Percentiles rank a stretch among this genome's conserved stretches.
Evolutionary conservation across 1,284 basidiomycete genomes (phyloP).

Genomic region (Stereum hirsutum): DNA sequence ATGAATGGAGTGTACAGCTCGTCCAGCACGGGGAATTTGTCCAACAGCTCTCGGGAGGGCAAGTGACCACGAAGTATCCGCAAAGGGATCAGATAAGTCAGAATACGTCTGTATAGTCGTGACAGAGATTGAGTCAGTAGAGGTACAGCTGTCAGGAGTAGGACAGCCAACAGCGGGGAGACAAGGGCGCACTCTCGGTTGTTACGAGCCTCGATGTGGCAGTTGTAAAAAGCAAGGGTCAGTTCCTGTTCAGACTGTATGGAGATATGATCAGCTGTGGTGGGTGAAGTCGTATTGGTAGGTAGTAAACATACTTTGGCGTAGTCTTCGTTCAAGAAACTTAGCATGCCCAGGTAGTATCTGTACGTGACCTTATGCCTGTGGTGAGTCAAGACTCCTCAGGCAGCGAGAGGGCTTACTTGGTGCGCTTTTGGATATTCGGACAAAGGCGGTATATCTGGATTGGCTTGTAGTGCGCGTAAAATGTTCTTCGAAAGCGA

Average conservation of each 20-base stretch:
- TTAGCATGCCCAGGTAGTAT: constrained; percentile 92
- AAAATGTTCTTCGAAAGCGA: constrained; percentile 89
- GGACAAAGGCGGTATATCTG: constrained; percentile 72
- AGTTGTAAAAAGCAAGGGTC: constrained; percentile 74
- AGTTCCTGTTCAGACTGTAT: constrained; percentile 74
- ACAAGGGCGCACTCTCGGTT: constrained; percentile 69
- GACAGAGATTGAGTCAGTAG: not conserved
- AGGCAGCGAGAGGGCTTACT: constrained; percentile 33
- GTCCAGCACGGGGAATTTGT: constrained; percentile 63
- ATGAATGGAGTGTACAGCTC: constrained; percentile 79
- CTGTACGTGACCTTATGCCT: constrained; percentile 69
- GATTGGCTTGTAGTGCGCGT: constrained; percentile 79
- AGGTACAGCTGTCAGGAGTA: not conserved
- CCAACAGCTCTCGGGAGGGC: constrained; percentile 61
- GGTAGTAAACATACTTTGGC: constrained; percentile 41
- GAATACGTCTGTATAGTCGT: constrained; percentile 54
- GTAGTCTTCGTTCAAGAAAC: constrained; percentile 90
- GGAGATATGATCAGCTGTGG: not conserved
- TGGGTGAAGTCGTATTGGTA: not conserved
- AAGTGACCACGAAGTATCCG: constrained; percentile 81
- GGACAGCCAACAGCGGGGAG: constrained; percentile 2
- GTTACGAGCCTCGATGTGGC: constrained; percentile 52
- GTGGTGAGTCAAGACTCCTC: constrained; percentile 12
- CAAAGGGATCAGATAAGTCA: constrained; percentile 86
- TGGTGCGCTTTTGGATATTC: constrained; percentile 82